These are phyloP conservation scores for Galeopsis tetrahit DNA, from an alignment of 257 asterid species.

Conservation along the genomic window DNA sequence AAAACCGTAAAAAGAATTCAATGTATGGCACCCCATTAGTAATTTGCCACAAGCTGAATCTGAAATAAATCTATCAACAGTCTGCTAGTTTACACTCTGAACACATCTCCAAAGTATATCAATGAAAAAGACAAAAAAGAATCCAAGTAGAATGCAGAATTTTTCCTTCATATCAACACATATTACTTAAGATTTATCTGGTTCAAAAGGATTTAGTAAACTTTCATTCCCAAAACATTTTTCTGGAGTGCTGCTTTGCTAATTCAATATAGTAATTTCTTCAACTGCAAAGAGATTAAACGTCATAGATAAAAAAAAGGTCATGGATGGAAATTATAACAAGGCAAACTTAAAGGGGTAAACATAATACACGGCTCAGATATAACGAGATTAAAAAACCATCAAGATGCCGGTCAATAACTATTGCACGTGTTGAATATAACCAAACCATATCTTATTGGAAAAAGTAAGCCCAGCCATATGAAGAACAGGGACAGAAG, in stretches of 20 bases:
- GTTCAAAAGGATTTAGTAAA: not conserved
- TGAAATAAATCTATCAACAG: not conserved
- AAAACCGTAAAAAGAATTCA: conserved; percentile 11
- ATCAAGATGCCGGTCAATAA: conserved; percentile 16
- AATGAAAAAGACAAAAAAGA: not conserved
- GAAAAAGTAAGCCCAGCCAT: not conserved
- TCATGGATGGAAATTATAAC: not conserved
- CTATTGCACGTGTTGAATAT: not conserved
- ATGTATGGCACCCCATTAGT: not conserved
- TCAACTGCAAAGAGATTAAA: conserved; percentile 1
- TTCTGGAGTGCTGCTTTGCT: not conserved
- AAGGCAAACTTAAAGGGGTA: conserved; percentile 4
- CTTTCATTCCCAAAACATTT: not conserved
- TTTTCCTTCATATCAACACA: not conserved
- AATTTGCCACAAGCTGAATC: conserved; percentile 11
- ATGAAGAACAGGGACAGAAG: not conserved
- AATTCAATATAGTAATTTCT: conserved; percentile 14
- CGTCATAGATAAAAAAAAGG: not conserved
- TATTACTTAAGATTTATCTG: not conserved
- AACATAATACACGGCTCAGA: not conserved
- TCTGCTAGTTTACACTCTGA: conserved; percentile 15
- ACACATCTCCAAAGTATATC: conserved; percentile 9
- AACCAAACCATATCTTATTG: not conserved
- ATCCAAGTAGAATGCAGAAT: not conserved
- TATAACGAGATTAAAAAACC: conserved; percentile 8